Evolutionary conservation across 2,329 filamentous ascomycete species (phyloP), one percentile per base, ranked within the genome.

Genomic region (Dactylonectria macrodidyma): DNA sequence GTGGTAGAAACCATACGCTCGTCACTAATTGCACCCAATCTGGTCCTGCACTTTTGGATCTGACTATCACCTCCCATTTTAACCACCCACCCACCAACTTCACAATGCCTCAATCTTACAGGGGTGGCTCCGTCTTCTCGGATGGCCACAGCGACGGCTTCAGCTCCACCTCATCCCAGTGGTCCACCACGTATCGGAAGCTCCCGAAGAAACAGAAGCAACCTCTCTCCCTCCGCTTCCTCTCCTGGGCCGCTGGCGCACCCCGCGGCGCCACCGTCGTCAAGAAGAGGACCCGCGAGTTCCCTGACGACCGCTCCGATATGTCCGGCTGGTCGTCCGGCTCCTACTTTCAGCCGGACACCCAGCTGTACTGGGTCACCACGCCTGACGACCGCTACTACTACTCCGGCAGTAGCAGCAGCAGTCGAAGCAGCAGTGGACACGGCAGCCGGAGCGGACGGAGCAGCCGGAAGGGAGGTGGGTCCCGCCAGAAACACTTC

Each of bases 201-300:
- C 65, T 78, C 8, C 75, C 77, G 48, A 77, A 73, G 63, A 72
- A 72, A 59, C 74, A 71, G 41, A 72, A 72, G 60, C 74, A 71
- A 41, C 59, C 72, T 47, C 61, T 62, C 58, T 58, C 71, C 30
- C 67, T 78, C 2, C 64, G 73, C 2, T 78, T 78, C 61, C 62
- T 78, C 48, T 76, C 70, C 7, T 78, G 73, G 75, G 75, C 72
- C 19, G 74, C 75, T 9, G 77, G 77, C 22, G 71, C 71, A 19
- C 77, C 77, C 2, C 63, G 67, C 3, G 67, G 71, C 34, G 73
- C 75, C 4, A 74, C 70, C 5, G 71, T 63, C 2, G 63, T 77
- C 48, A 77, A 73, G 70, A 78, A 77, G 70, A 78, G 71, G 62
- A 74, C 71, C 3, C 68, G 76, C 34, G 76, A 78, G 22, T 51